Evolutionary conservation across 2,329 filamentous ascomycete genomes (phyloP), one percentile per base, ranked within the genome.

Genomic region (Fusarium sp.): DNA sequence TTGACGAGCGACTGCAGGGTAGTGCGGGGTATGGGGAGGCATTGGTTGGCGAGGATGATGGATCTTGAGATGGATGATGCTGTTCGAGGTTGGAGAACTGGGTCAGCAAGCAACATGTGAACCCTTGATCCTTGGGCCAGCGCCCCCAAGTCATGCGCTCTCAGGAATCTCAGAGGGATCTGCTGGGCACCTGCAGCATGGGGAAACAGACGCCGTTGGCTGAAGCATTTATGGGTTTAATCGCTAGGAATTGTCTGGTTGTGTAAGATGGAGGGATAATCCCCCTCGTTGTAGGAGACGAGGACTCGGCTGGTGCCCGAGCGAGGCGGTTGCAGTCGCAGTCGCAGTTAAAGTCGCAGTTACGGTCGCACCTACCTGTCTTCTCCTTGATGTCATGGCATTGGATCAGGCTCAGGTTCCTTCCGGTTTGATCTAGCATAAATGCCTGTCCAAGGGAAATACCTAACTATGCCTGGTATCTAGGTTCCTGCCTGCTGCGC

Each of bases 11-110:
- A 40, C 58, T 69, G 33, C 35, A 70, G 58, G 65, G 63, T 57
- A 69, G 40, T 74, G 71, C 68, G 71, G 71, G 71, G 71, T 74
- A 74, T 29, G 54, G 45, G 57, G 42, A 66, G 45, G 47, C 42
- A 50, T 31, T 42, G 18, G 22, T 64, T 52, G 52, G 54, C 25
- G 35, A 59, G 38, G 45, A 63, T 31, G 54, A 63, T 73, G 63
- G 57, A 69, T 68, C 35, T 67, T 18, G 18, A 67, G 58, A 64
- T 66, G 38, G 58, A 63, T 63, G 38, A n/a, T 50, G 62, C 69
- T 70, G n/a, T 45, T 60, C 60, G 58, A 54, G 27, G 33, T 57
- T 40, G 58, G 35, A 42, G 61, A 56, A 66, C 56, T 62, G 62
- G 56, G 66, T 58, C 54, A 56, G 47, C 18, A 29, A n/a, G 42